A percentile compares a stretch with the other conserved stretches of the same genome.
These are phyloP conservation scores for Colletotrichum navitas DNA, from an alignment of 2,329 filamentous ascomycete species.

Conservation along the genomic window DNA sequence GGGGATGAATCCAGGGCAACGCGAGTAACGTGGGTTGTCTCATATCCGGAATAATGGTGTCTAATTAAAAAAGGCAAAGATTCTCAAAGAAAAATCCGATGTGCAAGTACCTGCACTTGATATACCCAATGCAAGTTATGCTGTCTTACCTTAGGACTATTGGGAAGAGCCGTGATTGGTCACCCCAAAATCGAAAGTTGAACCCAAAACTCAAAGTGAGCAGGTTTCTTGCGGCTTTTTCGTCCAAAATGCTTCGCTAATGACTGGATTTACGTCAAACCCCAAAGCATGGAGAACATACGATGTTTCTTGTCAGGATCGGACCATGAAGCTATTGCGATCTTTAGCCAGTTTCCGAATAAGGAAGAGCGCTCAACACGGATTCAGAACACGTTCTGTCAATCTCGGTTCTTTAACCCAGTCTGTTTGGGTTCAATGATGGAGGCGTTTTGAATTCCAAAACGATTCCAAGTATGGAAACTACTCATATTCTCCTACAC, in stretches of 20 bases:
- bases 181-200: not conserved
- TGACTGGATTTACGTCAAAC: not conserved
- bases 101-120: too few species aligned
- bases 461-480: too few species aligned
- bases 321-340: not conserved
- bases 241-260: too few species aligned
- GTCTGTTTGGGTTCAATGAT: not conserved
- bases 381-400: not conserved
- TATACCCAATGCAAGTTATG: too few species aligned
- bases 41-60: not conserved
- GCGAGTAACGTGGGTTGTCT: not conserved
- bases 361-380: not conserved
- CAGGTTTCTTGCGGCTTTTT: not conserved
- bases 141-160: not conserved
- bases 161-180: not conserved
- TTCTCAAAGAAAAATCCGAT: not conserved
- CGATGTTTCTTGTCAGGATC: not conserved
- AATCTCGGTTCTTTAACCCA: not conserved
- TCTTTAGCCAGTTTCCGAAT: not conserved
- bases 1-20: not conserved
- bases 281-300: not conserved
- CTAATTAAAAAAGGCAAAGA: not conserved
- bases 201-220: not conserved
- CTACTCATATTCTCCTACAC: accelerated
- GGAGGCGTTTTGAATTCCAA: not conserved